Conservation (phyloP, 257 asterid genomes). For the Solanum verrucosum region DNA sequence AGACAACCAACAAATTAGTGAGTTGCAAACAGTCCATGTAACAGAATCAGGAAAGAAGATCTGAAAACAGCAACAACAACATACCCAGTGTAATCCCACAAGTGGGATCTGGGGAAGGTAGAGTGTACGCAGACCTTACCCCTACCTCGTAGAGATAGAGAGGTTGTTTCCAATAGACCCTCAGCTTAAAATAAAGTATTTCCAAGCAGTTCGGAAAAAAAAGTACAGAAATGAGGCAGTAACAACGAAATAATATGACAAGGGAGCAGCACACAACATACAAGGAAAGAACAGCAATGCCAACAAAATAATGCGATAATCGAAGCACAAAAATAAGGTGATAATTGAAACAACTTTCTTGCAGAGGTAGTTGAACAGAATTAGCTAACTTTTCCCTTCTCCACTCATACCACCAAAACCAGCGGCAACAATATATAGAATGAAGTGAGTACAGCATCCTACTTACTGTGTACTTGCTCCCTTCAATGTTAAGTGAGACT, state of each 20-base stretch:
- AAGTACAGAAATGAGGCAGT: background rate
- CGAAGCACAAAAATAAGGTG: background rate
- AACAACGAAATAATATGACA: background rate
- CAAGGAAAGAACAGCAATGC: background rate
- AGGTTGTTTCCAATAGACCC: background rate
- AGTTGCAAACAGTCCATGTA: background rate
- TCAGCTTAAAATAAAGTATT: background rate
- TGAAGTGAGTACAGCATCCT: background rate
- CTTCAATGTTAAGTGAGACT: constrained; percentile 95
- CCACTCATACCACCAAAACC: background rate
- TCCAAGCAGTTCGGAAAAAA: background rate
- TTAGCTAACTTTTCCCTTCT: background rate
- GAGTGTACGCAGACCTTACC: background rate
- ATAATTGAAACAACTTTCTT: background rate
- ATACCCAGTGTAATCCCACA: background rate
- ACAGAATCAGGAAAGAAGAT: background rate
- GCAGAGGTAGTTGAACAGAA: background rate
- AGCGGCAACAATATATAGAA: constrained; percentile 1
- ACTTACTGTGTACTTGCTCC: constrained; percentile 98
- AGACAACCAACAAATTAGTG: background rate
- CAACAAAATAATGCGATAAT: background rate
- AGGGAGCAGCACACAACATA: background rate
- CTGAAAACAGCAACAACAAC: background rate
- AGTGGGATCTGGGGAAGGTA: background rate
- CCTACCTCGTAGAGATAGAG: background rate